Conservation (phyloP, 148 eudicot genomes). For the Spergularia bocconei region DNA sequence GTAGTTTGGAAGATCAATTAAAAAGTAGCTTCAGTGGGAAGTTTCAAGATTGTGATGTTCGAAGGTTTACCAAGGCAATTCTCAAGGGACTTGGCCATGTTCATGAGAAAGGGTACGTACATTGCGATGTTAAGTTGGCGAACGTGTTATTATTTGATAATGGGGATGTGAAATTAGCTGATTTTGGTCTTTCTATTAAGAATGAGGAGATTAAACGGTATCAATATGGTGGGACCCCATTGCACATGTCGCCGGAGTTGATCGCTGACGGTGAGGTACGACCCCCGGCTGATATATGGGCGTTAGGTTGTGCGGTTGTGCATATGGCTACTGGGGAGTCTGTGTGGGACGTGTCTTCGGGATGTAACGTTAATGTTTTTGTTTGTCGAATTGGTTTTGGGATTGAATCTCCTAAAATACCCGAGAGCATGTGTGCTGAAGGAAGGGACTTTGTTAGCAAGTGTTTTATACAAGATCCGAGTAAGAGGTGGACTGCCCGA, state of each 20-base stretch:
- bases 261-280: constrained; percentile 43
- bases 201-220: constrained; percentile 16
- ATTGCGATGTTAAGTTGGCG: constrained; percentile 74
- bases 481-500: constrained; percentile 70
- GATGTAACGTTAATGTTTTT: constrained; percentile 39
- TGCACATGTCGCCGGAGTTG: constrained; percentile 91
- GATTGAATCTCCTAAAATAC: constrained; percentile 57
- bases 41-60: constrained; percentile 41
- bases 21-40: constrained; percentile 12
- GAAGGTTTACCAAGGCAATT: constrained; percentile 43
- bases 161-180: constrained; percentile 52
- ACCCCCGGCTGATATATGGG: constrained; percentile 73
- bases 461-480: constrained; percentile 64
- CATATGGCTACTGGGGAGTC: constrained; percentile 55
- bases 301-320: constrained; percentile 69
- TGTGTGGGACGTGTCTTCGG: constrained; percentile 39
- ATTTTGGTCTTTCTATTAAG: constrained; percentile 74
- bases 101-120: constrained; percentile 62
- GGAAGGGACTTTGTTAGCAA: constrained; percentile 67
- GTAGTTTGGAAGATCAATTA: constrained; percentile 44
- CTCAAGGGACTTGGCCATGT: constrained; percentile 51
- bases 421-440: constrained; percentile 37
- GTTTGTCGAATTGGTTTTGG: constrained; percentile 59
- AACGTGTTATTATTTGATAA: constrained; percentile 48
- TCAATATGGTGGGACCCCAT: constrained; percentile 73